Evolutionary conservation across 768 basidiomycete genomes (phyloP), one percentile per base, ranked within the genome.

Genomic region (Tylopilus intermedius): DNA sequence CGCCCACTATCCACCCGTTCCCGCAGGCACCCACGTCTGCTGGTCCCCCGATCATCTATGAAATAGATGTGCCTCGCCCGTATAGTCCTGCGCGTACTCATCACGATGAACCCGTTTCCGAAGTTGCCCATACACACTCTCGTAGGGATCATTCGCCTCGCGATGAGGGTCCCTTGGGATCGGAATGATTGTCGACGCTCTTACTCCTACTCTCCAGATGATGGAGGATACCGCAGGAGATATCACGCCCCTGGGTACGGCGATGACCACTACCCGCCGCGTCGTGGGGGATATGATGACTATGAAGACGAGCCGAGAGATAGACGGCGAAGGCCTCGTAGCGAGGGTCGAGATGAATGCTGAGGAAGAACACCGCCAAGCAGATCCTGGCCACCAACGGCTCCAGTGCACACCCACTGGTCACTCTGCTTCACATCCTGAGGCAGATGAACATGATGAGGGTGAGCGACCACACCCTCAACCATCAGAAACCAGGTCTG

Each of bases 201-300:
- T 50, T 63, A 62, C 24, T 60, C 58, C 5, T 58, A 61, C 46
- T 66, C 64, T 2, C 64, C 64, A 3, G 56, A 56, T 8, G 54
- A 57, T 41, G 2, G 37, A 35, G 29, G 45, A 10, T 22, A 43
- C 39, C 42, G 24, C 13, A 37, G 58, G 39, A 49, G 51, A 38
- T 53, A 53, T 37, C 47, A 51, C 35, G 50, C 49, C 22, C 57
- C 54, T 8, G 55, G 38, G 7, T 55, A 66, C 30, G 56, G 54
- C 18, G 55, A 58, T 51, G n/a, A n/a, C n/a, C 29, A 47, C 24
- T 24, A 51, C 49, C 58, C 55, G 21, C 60, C 59, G 5, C 61
- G 48, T 46, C 61, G 33, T 51, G 30, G 59, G 51, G 30, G 52
- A 38, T 47, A 46, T 44, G 24, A 47, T 38, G 51, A 47, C 0